Evolutionary conservation across 1,284 basidiomycete genomes (phyloP).

Genomic region (Pulchroboletus neoregius): DNA sequence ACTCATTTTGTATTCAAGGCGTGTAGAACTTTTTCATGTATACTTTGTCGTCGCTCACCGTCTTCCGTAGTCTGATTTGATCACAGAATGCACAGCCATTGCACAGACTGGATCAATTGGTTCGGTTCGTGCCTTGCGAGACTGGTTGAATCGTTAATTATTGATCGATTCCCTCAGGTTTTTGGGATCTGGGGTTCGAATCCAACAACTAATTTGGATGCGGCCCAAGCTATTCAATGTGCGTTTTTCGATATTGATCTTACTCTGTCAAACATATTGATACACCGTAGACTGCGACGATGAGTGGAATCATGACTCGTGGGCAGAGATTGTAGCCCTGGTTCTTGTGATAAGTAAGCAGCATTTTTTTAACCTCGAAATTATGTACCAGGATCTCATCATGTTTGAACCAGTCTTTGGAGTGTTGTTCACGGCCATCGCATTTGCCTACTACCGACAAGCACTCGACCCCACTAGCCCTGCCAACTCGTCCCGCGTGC

Average conservation of each 20-base stretch:
- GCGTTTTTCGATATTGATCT: slow-evolving; percentile 2
- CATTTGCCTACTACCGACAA: slow-evolving; percentile 70
- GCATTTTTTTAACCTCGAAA: neutral
- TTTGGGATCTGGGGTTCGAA: slow-evolving; percentile 31
- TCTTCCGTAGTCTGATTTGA: slow-evolving; percentile 32
- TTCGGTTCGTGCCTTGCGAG: slow-evolving; percentile 16
- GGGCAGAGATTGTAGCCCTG: slow-evolving; percentile 25
- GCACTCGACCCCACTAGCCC: slow-evolving; percentile 54
- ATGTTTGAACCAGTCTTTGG: slow-evolving; percentile 41
- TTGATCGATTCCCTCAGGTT: slow-evolving; percentile 21
- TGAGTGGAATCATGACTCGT: slow-evolving; percentile 29
- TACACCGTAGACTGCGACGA: slow-evolving; percentile 36
- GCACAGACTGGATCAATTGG: slow-evolving; percentile 19
- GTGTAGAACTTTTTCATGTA: neutral
- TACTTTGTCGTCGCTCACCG: slow-evolving; percentile 9
- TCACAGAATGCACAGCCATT: slow-evolving; percentile 22
- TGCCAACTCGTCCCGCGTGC: slow-evolving; percentile 36
- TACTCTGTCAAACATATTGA: slow-evolving; percentile 5
- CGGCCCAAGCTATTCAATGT: slow-evolving; percentile 22
- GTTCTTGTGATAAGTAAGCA: slow-evolving; percentile 29
- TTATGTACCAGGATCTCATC: neutral
- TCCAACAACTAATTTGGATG: slow-evolving; percentile 8
- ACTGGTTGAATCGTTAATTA: neutral
- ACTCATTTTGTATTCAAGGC: slow-evolving; percentile 70
- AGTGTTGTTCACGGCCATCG: slow-evolving; percentile 55